Conservation (phyloP, 2,329 filamentous ascomycete species). For the Penicillium sp. region DNA sequence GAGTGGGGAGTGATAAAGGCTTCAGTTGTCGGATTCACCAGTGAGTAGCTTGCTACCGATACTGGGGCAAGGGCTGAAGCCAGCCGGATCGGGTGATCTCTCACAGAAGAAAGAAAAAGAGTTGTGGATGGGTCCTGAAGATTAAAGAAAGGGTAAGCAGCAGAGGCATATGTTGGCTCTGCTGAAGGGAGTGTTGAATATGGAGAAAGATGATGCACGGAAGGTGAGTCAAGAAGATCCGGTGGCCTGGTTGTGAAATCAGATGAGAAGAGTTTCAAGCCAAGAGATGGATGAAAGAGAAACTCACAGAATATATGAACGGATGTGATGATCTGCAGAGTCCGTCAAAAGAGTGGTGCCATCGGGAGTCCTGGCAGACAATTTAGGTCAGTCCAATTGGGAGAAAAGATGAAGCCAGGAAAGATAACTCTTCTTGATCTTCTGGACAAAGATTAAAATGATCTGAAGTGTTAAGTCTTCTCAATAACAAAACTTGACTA, state of each 20-base stretch:
- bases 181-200: slow-evolving; percentile 49
- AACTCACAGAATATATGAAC: slow-evolving; percentile 55
- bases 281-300: neutral
- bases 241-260: slow-evolving; percentile 39
- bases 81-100: slow-evolving; percentile 58
- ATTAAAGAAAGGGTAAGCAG: slow-evolving; percentile 56
- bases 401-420: neutral
- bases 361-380: slow-evolving; percentile 49
- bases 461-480: no score
- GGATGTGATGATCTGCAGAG: slow-evolving; percentile 51
- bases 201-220: slow-evolving; percentile 41
- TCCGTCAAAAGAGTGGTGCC: slow-evolving; percentile 58
- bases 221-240: slow-evolving; percentile 46
- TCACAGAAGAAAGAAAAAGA: slow-evolving; percentile 52
- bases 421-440: neutral
- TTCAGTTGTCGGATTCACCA: slow-evolving; percentile 57
- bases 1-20: slow-evolving; percentile 56
- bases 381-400: neutral
- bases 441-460: no score
- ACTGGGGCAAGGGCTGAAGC: slow-evolving; percentile 54
- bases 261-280: neutral
- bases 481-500: neutral
- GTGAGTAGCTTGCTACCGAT: slow-evolving; percentile 53
- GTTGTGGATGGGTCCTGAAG: slow-evolving; percentile 51
- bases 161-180: slow-evolving; percentile 55